phyloP scores from a whole-genome alignment of 306 rosid species.

The Gillenia trifoliata region DNA sequence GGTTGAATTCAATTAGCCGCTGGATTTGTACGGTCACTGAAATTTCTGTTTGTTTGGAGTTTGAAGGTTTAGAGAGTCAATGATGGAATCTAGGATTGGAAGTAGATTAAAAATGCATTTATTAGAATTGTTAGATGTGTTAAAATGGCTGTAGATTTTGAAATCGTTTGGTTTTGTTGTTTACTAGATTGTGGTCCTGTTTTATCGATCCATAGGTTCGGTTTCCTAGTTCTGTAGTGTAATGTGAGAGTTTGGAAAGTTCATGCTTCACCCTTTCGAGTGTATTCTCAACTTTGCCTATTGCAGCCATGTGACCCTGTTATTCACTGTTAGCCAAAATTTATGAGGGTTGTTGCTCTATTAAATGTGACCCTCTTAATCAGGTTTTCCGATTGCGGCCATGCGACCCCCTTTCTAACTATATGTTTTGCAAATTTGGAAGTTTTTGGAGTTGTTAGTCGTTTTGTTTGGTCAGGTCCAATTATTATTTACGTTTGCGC shows the following conservation, averaged over 20 bases:
- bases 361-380: neutral
- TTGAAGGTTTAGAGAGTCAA: neutral
- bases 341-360: slow-evolving; percentile 7
- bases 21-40: neutral
- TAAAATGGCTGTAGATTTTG: neutral
- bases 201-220: neutral
- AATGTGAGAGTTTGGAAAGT: slow-evolving; percentile 15
- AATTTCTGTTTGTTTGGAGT: slow-evolving; percentile 4
- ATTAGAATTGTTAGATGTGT: neutral
- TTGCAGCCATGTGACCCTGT: slow-evolving; percentile 11
- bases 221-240: neutral
- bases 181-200: neutral
- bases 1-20: neutral
- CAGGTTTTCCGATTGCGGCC: neutral
- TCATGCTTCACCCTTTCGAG: neutral
- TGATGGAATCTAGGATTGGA: neutral
- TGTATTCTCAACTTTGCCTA: neutral
- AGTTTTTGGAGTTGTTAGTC: neutral
- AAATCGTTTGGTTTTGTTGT: slow-evolving; percentile 9
- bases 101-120: neutral
- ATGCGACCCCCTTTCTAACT: neutral
- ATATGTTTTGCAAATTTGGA: neutral
- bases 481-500: neutral
- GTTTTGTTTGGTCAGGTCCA: neutral
- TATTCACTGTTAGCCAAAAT: neutral